phyloP scores from a whole-genome alignment of 176 grass and related monocot species.

The Cymbopogon citratus region DNA sequence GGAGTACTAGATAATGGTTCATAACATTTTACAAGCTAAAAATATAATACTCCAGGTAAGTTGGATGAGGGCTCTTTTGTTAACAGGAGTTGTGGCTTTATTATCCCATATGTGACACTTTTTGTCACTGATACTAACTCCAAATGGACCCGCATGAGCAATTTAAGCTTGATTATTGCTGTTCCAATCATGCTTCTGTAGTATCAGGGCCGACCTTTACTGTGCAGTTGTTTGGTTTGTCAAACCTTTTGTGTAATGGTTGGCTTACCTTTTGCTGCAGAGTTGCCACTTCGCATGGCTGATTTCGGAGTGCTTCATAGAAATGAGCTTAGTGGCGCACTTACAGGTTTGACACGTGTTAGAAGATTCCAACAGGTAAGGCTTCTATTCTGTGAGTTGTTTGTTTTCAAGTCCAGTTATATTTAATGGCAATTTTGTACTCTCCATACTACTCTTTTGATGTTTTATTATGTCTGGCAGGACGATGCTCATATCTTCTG shows the following conservation, averaged over 20 bases:
- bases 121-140: not conserved
- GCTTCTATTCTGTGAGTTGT: conserved; percentile 1
- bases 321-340: conserved; percentile 94
- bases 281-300: conserved; percentile 89
- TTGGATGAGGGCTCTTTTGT: too few relatives aligned
- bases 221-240: not conserved
- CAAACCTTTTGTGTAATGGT: not conserved
- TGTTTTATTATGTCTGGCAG: conserved; percentile 38
- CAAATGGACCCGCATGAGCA: not conserved
- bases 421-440: not conserved
- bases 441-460: not conserved
- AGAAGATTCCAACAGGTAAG: conserved; percentile 98
- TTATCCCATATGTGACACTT: not conserved
- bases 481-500: conserved; percentile 99
- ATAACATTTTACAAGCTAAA: too few relatives aligned
- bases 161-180: conserved; percentile 12
- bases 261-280: conserved; percentile 23
- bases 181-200: not conserved
- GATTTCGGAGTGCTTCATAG: conserved; percentile 98
- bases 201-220: not conserved
- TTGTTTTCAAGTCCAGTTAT: not conserved
- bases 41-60: too few relatives aligned
- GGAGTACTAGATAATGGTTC: too few relatives aligned
- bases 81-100: too few relatives aligned
- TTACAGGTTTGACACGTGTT: conserved; percentile 96